Conservation (phyloP, 1,139 yeast genomes). For the Pichia norvegensis region DNA sequence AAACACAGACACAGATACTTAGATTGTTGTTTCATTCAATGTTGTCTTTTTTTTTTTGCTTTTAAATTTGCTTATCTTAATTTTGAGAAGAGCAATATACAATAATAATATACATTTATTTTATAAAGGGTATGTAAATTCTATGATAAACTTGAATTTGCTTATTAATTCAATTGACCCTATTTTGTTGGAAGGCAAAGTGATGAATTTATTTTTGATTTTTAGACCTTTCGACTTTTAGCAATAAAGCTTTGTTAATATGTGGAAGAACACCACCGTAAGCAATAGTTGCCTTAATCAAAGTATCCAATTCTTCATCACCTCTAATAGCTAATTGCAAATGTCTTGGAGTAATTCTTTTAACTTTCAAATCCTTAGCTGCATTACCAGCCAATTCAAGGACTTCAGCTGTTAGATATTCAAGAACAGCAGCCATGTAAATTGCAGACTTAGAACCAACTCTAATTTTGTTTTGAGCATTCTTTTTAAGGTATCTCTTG, state of each 20-base stretch:
- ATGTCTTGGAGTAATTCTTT: constrained; percentile 98
- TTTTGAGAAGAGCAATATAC: constrained; percentile 5
- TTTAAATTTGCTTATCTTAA: not conserved
- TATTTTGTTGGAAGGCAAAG: no score
- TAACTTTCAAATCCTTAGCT: constrained; percentile 96
- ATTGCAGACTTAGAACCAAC: constrained; percentile 78
- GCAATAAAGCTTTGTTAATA: constrained; percentile 84
- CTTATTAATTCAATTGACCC: not conserved
- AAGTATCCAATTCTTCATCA: constrained; percentile 92
- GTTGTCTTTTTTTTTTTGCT: no score
- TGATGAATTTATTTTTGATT: constrained; percentile 38
- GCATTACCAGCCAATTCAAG: constrained; percentile 98
- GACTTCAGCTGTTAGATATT: constrained; percentile 94
- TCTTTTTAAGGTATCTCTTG: constrained; percentile 86
- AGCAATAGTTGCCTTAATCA: constrained; percentile 95
- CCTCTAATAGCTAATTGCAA: constrained; percentile 97
- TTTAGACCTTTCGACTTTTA: constrained; percentile 71
- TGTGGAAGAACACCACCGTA: constrained; percentile 99
- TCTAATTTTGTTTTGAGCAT: constrained; percentile 88
- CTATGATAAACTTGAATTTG: not conserved
- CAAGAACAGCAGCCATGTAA: constrained; percentile 91
- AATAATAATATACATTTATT: constrained; percentile 11
- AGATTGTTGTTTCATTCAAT: no score
- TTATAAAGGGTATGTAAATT: not conserved
- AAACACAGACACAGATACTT: no score